Percentiles rank a stretch among this genome's conserved stretches.
Conservation (phyloP, 495 filamentous ascomycete species). For the Neurospora cerealis region DNA sequence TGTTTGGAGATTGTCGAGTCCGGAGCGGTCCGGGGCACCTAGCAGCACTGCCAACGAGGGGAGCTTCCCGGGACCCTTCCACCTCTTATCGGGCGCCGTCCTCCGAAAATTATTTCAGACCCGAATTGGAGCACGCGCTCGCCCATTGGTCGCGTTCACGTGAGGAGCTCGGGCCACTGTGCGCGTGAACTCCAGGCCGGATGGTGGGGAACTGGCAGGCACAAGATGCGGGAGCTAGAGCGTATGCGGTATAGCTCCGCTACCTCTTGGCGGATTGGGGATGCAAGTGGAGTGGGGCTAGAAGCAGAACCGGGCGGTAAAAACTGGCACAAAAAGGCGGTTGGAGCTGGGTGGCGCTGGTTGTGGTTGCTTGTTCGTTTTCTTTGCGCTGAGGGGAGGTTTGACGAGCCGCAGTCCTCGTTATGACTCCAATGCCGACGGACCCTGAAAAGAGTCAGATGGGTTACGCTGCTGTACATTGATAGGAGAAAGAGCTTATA, state of each 20-base stretch:
- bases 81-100: conserved; percentile 2
- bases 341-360: neutral
- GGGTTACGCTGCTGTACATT: neutral
- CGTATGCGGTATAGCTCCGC: neutral
- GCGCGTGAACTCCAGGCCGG: neutral
- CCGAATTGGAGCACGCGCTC: conserved; percentile 3
- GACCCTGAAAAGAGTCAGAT: neutral
- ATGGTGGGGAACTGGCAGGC: neutral
- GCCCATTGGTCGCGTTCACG: conserved; percentile 10
- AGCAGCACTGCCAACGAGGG: neutral
- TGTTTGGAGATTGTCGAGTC: neutral
- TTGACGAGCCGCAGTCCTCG: neutral
- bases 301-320: conserved; percentile 5
- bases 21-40: neutral
- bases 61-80: neutral
- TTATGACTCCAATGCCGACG: neutral
- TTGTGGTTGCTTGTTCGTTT: neutral
- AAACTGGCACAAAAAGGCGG: conserved; percentile 2
- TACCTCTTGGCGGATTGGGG: neutral
- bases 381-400: neutral
- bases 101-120: conserved; percentile 16
- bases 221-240: neutral
- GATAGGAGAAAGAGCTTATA: neutral
- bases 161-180: conserved; percentile 6
- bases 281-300: neutral